Percentiles rank a stretch among this genome's conserved stretches.
Conservation (phyloP, 331 rosid genomes). For the Cucumis variabilis region DNA sequence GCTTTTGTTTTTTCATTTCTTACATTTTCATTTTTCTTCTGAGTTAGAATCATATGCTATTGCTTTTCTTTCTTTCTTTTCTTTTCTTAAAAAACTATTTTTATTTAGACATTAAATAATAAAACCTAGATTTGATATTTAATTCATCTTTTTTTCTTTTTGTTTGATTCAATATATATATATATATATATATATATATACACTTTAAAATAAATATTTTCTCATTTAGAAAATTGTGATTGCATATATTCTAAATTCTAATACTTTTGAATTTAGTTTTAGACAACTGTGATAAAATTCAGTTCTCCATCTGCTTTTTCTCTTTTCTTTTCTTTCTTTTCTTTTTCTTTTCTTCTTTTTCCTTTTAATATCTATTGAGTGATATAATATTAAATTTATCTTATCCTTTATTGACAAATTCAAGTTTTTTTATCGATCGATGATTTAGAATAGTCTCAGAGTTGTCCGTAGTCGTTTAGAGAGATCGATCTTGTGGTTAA, state of each 20-base stretch:
- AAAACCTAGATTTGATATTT: not conserved
- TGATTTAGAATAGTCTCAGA: no score
- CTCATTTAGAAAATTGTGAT: not conserved
- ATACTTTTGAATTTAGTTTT: conserved; percentile 7
- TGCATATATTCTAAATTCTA: not conserved
- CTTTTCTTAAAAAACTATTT: not conserved
- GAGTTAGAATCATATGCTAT: not conserved
- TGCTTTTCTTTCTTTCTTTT: not conserved
- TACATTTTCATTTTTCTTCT: not conserved
- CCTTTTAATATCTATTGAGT: no score
- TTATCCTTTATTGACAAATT: no score
- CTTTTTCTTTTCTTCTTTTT: no score
- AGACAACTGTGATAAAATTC: conserved; percentile 11
- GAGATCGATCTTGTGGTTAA: no score
- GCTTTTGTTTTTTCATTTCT: not conserved
- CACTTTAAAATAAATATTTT: not conserved
- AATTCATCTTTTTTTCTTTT: not conserved
- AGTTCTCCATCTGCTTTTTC: not conserved
- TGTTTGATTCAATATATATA: not conserved
- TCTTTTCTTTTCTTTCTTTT: no score
- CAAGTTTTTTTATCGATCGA: no score
- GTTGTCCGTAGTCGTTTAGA: no score
- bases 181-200: no score
- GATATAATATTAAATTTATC: no score
- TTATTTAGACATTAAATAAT: not conserved